These are phyloP conservation scores for Exophiala xenobiotica DNA, from an alignment of 2,329 filamentous ascomycete species.

Conservation along the genomic window DNA sequence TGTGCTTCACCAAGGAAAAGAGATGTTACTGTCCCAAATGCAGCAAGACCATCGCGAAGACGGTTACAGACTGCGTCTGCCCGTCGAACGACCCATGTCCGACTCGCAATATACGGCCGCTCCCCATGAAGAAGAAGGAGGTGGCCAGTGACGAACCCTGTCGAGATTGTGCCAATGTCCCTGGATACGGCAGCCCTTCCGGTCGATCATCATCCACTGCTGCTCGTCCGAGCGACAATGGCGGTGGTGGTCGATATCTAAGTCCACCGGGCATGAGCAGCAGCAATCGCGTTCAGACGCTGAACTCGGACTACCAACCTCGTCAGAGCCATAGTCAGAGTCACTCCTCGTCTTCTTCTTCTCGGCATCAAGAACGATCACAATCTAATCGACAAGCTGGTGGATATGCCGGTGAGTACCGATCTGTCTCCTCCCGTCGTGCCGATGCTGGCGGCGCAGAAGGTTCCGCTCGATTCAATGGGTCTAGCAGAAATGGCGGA, in stretches of 20 bases:
- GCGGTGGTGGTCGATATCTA: neutral
- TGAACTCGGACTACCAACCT: neutral
- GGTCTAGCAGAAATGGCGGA: too few species aligned
- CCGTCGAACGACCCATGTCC: too few species aligned
- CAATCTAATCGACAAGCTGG: neutral
- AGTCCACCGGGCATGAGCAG: neutral
- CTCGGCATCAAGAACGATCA: neutral
- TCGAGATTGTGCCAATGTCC: too few species aligned
- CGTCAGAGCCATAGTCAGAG: neutral
- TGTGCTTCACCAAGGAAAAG: neutral
- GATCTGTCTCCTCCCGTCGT: neutral
- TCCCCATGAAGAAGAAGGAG: too few species aligned
- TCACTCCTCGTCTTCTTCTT: neutral
- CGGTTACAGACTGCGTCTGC: too few species aligned
- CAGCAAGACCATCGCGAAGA: too few species aligned
- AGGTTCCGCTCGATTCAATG: neutral
- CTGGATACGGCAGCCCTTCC: too few species aligned
- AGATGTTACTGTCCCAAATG: neutral
- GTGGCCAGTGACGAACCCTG: too few species aligned
- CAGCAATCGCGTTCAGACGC: neutral
- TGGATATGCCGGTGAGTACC: too few species aligned
- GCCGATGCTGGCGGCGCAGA: neutral
- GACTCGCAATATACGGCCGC: too few species aligned
- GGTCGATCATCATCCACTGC: too few species aligned
- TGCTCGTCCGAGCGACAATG: too few species aligned